Evolutionary conservation across 2,329 filamentous ascomycete genomes (phyloP), one percentile per base, ranked within the genome.

Genomic region (Cytospora schulzeri): DNA sequence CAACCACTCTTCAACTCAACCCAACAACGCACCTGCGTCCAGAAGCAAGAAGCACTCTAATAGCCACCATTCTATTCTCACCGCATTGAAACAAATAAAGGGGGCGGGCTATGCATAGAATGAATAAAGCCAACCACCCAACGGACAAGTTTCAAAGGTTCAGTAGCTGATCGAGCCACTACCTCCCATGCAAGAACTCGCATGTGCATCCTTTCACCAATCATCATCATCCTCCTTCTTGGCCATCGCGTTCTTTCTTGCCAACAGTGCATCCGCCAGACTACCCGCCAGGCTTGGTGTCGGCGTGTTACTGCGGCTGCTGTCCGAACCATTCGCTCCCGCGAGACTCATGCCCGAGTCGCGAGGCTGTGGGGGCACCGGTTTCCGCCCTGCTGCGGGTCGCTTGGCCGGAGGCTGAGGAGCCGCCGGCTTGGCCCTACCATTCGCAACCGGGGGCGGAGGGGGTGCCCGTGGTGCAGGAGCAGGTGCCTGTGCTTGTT

Each of bases 351-450:
- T 85, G 60, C 83, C 85, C 26, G 85, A 88, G 73, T 97, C 93
- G 59, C 94, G 86, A 38, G 90, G 86, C 62, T 88, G 86, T 6
- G 60, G 11, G 19, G 87, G 83, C 0, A 84, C 87, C 0, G 91
- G 88, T 77, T 95, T 96, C 66, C 88, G 88, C 28, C 85, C 83
- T 41, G 85, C 84, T 26, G 83, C 88, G 1, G 93, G 93, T 26
- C 94, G 85, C 79, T 96, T 97, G 15, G 86, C 87, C 2, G 92
- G 93, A 26, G 90, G 92, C 28, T 88, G 88, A 3, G 92, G 91
- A 2, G 92, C 90, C 12, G 87, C 85, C 0, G 90, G 87, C 76
- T 93, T 93, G 55, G 78, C 81, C 67, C 82, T 83, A 4, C 75
- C 75, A 41, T 79, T 80, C 4, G 55, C 56, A 6, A 60, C 87